Conservation (phyloP, 805 yeast genomes). For the Yueomyces sinensis region DNA sequence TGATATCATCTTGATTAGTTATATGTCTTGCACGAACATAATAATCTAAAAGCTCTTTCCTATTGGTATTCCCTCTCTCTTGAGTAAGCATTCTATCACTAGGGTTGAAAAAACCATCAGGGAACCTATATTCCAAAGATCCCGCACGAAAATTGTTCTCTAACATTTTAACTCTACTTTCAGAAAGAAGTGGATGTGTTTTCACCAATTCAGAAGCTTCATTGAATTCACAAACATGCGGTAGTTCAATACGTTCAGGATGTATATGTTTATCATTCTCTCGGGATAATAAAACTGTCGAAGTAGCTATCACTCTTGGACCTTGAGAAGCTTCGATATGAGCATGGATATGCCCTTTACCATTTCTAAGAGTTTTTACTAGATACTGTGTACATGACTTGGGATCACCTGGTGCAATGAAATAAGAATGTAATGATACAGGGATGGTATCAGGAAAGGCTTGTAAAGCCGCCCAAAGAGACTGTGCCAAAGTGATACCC, state of each 20-base stretch:
- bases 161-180: neutral
- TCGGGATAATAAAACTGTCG: conserved; percentile 34
- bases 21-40: conserved; percentile 13
- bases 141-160: conserved; percentile 21
- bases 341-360: conserved; percentile 38
- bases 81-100: neutral
- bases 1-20: neutral
- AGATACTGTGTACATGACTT: conserved; percentile 35
- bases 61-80: neutral
- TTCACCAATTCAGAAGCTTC: conserved; percentile 11
- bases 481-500: conserved; percentile 55
- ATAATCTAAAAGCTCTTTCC: too few species aligned
- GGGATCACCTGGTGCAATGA: conserved; percentile 41
- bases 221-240: conserved; percentile 1
- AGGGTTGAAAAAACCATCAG: conserved; percentile 22
- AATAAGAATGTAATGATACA: conserved; percentile 49
- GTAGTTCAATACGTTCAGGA: neutral
- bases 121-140: conserved; percentile 24
- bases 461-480: conserved; percentile 45
- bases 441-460: conserved; percentile 42
- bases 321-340: conserved; percentile 44
- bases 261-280: conserved; percentile 2
- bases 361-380: conserved; percentile 40
- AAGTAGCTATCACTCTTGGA: conserved; percentile 36
- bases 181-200: neutral